Percentiles rank a stretch among this genome's conserved stretches.
phyloP scores from a whole-genome alignment of 148 eudicot species.

The Nepenthes gracilis region DNA sequence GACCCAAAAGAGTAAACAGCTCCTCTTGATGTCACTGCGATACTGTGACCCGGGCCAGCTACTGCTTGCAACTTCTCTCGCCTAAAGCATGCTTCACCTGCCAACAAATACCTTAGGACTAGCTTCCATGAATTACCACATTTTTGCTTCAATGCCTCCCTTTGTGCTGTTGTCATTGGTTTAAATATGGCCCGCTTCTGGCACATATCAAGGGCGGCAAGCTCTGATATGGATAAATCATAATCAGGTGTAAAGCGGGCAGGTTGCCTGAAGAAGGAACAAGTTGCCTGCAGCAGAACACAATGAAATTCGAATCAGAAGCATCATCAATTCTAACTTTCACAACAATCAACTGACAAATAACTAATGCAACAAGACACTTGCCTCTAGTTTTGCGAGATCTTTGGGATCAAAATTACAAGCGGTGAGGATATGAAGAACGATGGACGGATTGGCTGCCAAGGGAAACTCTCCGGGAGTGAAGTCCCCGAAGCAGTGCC shows the following conservation, averaged over 20 bases:
- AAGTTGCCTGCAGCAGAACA: conserved; percentile 63
- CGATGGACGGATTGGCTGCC: conserved; percentile 72
- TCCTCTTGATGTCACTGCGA: conserved; percentile 74
- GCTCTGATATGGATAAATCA: conserved; percentile 71
- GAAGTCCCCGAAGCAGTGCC: conserved; percentile 74
- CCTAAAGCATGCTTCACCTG: conserved; percentile 74
- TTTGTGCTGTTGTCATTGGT: conserved; percentile 54
- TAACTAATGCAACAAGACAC: conserved; percentile 12
- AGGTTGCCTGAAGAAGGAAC: conserved; percentile 83
- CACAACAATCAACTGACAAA: background rate
- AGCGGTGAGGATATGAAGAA: conserved; percentile 73
- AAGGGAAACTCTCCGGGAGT: conserved; percentile 86
- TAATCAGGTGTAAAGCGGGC: conserved; percentile 75
- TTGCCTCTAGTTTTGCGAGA: conserved; percentile 92
- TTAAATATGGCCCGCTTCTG: conserved; percentile 70
- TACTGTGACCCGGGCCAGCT: conserved; percentile 89
- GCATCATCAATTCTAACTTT: conserved; percentile 60
- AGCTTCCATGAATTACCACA: conserved; percentile 98
- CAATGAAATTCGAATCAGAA: conserved; percentile 47
- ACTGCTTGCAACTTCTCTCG: conserved; percentile 86
- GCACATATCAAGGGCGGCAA: conserved; percentile 92
- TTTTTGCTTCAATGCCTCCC: conserved; percentile 38
- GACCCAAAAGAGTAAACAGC: conserved; percentile 81
- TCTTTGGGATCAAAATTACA: conserved; percentile 80
- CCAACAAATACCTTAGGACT: conserved; percentile 72